A percentile compares a stretch with the other conserved stretches of the same genome.
These are phyloP conservation scores for Salinomyces thailandicus DNA, from an alignment of 2,329 filamentous ascomycete species.

Conservation along the genomic window DNA sequence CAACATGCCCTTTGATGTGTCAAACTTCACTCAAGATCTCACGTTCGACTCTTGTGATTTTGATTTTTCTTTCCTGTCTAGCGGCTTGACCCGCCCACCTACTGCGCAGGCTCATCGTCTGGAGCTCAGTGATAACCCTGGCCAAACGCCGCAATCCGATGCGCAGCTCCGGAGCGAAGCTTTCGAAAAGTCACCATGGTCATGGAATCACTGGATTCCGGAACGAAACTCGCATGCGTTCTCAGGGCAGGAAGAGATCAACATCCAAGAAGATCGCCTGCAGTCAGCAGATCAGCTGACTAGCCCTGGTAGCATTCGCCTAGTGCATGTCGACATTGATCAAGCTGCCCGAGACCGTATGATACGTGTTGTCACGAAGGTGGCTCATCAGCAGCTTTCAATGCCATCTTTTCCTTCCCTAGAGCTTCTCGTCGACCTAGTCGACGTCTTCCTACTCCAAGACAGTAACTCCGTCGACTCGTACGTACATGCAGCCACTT, in stretches of 20 bases:
- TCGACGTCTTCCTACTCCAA: conserved; percentile 47
- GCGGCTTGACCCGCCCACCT: conserved; percentile 13
- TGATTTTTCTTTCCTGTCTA: conserved; percentile 17
- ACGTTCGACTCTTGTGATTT: conserved; percentile 14
- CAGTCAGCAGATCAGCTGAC: conserved; percentile 15
- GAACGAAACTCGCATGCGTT: conserved; percentile 12
- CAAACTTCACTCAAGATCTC: conserved; percentile 18
- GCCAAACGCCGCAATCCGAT: conserved; percentile 7
- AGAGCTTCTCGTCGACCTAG: conserved; percentile 47
- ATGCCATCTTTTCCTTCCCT: conserved; percentile 51
- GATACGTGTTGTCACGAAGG: conserved; percentile 17
- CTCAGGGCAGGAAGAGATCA: conserved; percentile 15
- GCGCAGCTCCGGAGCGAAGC: conserved; percentile 14
- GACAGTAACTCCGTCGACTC: conserved; percentile 45
- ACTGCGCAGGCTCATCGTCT: conserved; percentile 6
- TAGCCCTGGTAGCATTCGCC: conserved; percentile 12
- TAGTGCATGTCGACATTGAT: conserved; percentile 13
- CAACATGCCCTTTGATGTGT: conserved; percentile 14
- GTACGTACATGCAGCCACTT: conserved; percentile 51
- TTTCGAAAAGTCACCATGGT: conserved; percentile 17
- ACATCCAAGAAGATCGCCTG: conserved; percentile 15
- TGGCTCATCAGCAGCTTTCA: conserved; percentile 24
- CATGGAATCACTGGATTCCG: conserved; percentile 20
- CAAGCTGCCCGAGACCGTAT: conserved; percentile 17
- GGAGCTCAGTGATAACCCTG: background rate